These are phyloP conservation scores for Fagopyrum tataricum DNA, from an alignment of 148 eudicot genomes.

Conservation along the genomic window DNA sequence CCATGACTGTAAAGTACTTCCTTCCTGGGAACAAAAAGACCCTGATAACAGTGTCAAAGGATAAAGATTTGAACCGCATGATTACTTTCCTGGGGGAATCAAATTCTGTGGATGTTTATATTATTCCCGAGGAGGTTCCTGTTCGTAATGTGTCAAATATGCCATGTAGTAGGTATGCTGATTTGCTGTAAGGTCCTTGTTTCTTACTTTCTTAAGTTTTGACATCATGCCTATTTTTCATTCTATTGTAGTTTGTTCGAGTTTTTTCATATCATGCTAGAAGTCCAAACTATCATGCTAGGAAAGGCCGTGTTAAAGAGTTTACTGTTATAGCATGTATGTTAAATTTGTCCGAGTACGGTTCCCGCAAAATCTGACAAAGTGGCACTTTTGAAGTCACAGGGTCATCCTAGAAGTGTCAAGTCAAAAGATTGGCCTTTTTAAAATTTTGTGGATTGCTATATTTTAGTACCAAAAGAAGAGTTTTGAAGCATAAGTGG, in stretches of 20 bases:
- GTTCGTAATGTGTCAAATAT: slow-evolving; percentile 31
- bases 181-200: not conserved
- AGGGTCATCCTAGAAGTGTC: not conserved
- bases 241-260: not conserved
- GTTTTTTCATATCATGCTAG: not conserved
- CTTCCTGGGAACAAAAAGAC: slow-evolving; percentile 72
- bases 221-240: not conserved
- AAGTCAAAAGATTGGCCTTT: not conserved
- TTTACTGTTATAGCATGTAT: not conserved
- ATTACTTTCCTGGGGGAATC: slow-evolving; percentile 47
- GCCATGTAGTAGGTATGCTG: slow-evolving; percentile 55
- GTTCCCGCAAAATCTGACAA: not conserved
- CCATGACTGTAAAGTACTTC: slow-evolving; percentile 57
- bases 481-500: not conserved
- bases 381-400: not conserved
- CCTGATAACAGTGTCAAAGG: slow-evolving; percentile 61
- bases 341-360: not conserved
- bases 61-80: slow-evolving; percentile 74
- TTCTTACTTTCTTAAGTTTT: not conserved
- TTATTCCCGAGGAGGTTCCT: slow-evolving; percentile 38
- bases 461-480: not conserved
- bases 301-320: not conserved
- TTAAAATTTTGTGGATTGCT: not conserved
- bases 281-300: not conserved
- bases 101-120: slow-evolving; percentile 55